phyloP scores from a whole-genome alignment of 805 yeast species.

The Danielia oregonensis region DNA sequence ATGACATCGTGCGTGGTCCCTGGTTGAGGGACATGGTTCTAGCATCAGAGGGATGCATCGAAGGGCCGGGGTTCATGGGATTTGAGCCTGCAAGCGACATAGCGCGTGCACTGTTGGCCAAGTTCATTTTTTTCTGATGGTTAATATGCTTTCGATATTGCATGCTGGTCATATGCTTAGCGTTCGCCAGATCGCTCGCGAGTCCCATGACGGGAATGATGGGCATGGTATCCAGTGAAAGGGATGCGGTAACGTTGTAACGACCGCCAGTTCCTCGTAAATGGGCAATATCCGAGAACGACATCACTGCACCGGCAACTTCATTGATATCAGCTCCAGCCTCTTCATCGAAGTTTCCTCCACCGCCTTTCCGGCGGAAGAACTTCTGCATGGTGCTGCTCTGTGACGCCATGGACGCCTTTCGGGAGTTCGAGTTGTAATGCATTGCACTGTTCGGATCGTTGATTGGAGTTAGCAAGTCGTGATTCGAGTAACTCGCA shows the following conservation, averaged over 20 bases:
- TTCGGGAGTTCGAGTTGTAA: conserved; percentile 19
- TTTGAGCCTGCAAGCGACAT: conserved; percentile 35
- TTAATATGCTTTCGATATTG: conserved; percentile 70
- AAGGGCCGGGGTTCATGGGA: conserved; percentile 22
- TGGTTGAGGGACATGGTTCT: conserved; percentile 21
- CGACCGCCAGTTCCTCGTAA: conserved; percentile 60
- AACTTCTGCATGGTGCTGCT: conserved; percentile 37
- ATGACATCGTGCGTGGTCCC: conserved; percentile 45
- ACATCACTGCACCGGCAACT: conserved; percentile 37
- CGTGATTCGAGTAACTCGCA: conserved; percentile 20
- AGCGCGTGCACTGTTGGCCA: conserved; percentile 45
- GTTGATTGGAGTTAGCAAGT: conserved; percentile 24
- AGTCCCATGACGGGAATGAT: conserved; percentile 66
- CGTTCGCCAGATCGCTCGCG: conserved; percentile 15
- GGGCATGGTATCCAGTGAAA: conserved; percentile 57
- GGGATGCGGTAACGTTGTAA: conserved; percentile 44
- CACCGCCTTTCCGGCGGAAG: conserved; percentile 37
- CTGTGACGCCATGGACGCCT: conserved; percentile 30
- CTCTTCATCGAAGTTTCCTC: conserved; percentile 35
- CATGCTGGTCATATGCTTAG: conserved; percentile 41
- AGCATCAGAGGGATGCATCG: conserved; percentile 15
- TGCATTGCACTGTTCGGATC: conserved; percentile 2
- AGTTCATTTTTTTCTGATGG: conserved; percentile 58
- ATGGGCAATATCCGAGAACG: conserved; percentile 63
- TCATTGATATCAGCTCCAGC: conserved; percentile 34